Evolutionary conservation across 805 yeast genomes (phyloP).

Genomic region (Candida quercuum): DNA sequence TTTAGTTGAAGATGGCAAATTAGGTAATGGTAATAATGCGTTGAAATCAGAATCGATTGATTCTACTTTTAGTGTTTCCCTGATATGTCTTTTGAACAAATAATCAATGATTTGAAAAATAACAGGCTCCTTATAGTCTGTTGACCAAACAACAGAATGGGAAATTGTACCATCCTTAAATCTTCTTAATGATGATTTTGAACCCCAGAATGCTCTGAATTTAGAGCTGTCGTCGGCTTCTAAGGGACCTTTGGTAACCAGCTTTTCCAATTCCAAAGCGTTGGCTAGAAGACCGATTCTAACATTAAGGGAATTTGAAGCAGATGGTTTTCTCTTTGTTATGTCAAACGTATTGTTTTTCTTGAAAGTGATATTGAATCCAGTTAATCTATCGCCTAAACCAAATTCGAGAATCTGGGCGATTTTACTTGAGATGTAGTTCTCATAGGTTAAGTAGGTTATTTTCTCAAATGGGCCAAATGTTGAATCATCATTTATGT

Average conservation of each 20-base stretch:
- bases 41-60: conserved; percentile 41
- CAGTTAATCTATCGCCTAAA: conserved; percentile 41
- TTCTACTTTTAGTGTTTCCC: conserved; percentile 28
- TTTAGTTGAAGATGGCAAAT: conserved; percentile 49
- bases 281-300: conserved; percentile 65
- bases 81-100: conserved; percentile 59
- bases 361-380: conserved; percentile 29
- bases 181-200: conserved; percentile 76
- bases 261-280: conserved; percentile 68
- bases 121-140: conserved; percentile 53
- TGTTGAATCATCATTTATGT: conserved; percentile 33
- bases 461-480: conserved; percentile 72
- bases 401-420: conserved; percentile 52
- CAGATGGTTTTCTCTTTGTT: conserved; percentile 48
- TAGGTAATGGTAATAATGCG: conserved; percentile 51
- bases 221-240: conserved; percentile 50
- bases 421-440: conserved; percentile 57
- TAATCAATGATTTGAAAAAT: conserved; percentile 60
- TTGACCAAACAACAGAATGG: conserved; percentile 86
- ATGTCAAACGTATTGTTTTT: conserved; percentile 27
- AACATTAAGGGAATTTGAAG: conserved; percentile 26
- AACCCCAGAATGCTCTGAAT: conserved; percentile 88
- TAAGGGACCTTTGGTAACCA: conserved; percentile 84
- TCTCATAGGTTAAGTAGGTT: conserved; percentile 63
- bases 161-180: conserved; percentile 89